Percentiles rank a stretch among this genome's conserved stretches.
phyloP scores from a whole-genome alignment of 2,329 filamentous ascomycete species.

The Penicillium olsonii region DNA sequence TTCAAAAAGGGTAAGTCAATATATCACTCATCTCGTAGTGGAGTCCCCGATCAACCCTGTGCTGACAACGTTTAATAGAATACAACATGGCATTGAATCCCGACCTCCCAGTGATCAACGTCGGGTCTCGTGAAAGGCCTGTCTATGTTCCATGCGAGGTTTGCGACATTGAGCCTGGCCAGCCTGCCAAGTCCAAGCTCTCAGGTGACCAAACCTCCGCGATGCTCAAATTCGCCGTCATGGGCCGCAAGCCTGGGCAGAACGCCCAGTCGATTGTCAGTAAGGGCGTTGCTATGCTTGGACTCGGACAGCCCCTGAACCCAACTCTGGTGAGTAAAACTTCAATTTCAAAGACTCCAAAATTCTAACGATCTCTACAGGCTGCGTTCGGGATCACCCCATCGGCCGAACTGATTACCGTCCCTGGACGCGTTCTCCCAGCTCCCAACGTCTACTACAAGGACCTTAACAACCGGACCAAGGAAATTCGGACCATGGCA shows the following conservation, averaged over 20 bases:
- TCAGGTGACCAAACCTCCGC: conserved; percentile 60
- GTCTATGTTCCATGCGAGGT: conserved; percentile 68
- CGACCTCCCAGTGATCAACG: conserved; percentile 64
- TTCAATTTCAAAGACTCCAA: not conserved
- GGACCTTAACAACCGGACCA: conserved; percentile 18
- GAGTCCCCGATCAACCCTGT: not conserved
- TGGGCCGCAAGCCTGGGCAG: conserved; percentile 56
- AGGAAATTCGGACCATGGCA: conserved; percentile 28
- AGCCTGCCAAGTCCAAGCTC: conserved; percentile 63
- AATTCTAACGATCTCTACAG: conserved; percentile 22
- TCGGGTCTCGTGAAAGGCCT: conserved; percentile 60
- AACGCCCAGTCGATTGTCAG: conserved; percentile 69
- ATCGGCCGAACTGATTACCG: conserved; percentile 61
- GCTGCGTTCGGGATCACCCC: conserved; percentile 61
- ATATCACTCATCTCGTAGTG: not conserved
- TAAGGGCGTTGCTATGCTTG: conserved; percentile 57
- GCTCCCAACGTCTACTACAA: conserved; percentile 64
- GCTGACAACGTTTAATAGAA: conserved; percentile 30
- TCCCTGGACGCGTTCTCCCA: conserved; percentile 68
- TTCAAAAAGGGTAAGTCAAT: conserved; percentile 45
- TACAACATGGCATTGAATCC: conserved; percentile 41
- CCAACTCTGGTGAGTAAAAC: conserved; percentile 45
- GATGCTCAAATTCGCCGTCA: conserved; percentile 74
- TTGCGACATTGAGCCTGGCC: conserved; percentile 64
- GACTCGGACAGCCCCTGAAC: conserved; percentile 52